Conservation (phyloP, 2,329 filamentous ascomycete species). For the Alternaria consortialis region DNA sequence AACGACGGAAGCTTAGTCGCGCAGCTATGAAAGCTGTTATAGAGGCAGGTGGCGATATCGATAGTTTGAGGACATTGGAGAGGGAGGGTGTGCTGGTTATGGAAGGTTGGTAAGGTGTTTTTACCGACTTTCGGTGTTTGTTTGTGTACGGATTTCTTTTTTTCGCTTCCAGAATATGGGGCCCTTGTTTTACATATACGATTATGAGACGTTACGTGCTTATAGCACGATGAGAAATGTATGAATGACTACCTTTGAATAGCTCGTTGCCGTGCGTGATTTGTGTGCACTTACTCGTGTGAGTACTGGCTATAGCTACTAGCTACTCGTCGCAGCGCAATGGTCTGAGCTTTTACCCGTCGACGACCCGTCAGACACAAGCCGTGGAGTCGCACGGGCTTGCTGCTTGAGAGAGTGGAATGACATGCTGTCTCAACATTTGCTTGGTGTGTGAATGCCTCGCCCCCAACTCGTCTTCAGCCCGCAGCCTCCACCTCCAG, state of each 20-base stretch:
- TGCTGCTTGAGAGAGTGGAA: not conserved
- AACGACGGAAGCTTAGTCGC: constrained; percentile 72
- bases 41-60: constrained; percentile 73
- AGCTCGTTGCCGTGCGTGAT: not conserved
- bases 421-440: not conserved
- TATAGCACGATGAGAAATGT: constrained; percentile 18
- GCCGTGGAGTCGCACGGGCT: not conserved
- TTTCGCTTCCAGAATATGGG: not conserved
- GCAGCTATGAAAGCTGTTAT: constrained; percentile 73
- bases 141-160: not conserved
- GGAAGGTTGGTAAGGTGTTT: constrained; percentile 15
- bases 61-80: constrained; percentile 54
- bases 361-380: not conserved
- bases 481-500: constrained; percentile 38
- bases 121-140: not conserved
- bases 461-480: constrained; percentile 13
- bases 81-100: constrained; percentile 51
- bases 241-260: constrained; percentile 4
- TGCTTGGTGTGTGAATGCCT: not conserved
- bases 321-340: not conserved
- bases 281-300: not conserved
- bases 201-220: constrained; percentile 21
- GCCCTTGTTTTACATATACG: constrained; percentile 2
- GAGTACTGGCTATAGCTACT: not conserved
- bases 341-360: not conserved